Evolutionary conservation across 345 rosid species (phyloP), one percentile per base, ranked within the genome.

Genomic region (Salix suchowensis): DNA sequence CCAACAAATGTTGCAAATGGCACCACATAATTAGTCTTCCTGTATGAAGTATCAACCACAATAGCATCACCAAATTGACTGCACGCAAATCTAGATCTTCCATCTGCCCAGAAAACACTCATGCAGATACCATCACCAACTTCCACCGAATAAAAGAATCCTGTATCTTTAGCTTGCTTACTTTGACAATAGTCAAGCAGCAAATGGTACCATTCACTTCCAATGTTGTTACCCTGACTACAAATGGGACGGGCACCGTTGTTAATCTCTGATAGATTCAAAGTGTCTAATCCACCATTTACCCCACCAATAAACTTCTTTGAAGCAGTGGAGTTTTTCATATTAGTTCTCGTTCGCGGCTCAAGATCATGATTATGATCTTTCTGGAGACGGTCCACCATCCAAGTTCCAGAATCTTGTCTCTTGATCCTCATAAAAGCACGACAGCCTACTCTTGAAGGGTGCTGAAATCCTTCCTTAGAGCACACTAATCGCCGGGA

Each of bases 381-480:
- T 82, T 86, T 87, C 70, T 84, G 80, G 71, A 89, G 90, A 82
- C 93, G 93, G 75, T 94, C 97, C 6, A 91, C 97, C 8, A 90
- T 84, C 98, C 98, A 94, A 18, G 82, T 88, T 72, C 94, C 97
- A 68, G 78, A 85, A 52, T 87, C 95, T 82, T 91, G 93, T 73
- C 87, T 90, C 86, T 94, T 94, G 71, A 94, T 91, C 85, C 97
- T 87, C 97, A 93, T 92, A 86, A 88, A 91, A 77, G 97, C 96
- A 32, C 97, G 93, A 75, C 98, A 94, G 9, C 98, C 98, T 62
- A 93, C 86, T 77, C 97, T 87, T 9, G 97, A 89, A 58, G 98
- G 98, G 78, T 93, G 98, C 80, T 93, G 96, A 86, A 91, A 91
- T 69, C 98, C 98, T 88, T 94, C 98, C 82, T 89, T 92, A 0